Evolutionary conservation across 1,284 basidiomycete species (phyloP).

Genomic region (Leucoagaricus sp.): DNA sequence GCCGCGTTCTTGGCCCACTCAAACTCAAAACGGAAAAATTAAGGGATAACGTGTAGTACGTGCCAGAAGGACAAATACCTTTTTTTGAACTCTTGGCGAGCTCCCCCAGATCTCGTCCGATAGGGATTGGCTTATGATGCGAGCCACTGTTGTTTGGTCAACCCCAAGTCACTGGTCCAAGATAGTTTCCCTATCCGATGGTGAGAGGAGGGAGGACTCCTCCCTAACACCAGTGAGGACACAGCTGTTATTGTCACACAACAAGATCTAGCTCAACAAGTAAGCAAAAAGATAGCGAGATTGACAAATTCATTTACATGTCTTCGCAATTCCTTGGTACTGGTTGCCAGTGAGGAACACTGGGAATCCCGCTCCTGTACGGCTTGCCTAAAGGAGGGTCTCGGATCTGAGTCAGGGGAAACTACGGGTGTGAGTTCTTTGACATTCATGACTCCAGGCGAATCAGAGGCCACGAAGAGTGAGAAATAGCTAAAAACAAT

Average conservation of each 20-base stretch:
- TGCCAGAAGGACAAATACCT: slow-evolving; percentile 6
- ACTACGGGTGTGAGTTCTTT: slow-evolving; percentile 3
- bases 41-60: background rate
- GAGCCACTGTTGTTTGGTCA: slow-evolving; percentile 12
- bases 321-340: too few relatives aligned
- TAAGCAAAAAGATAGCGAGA: too few relatives aligned
- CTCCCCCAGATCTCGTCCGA: background rate
- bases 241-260: too few relatives aligned
- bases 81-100: background rate
- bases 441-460: slow-evolving; percentile 4
- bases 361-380: background rate
- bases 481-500: background rate
- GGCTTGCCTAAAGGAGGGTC: background rate
- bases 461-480: background rate
- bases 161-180: too few relatives aligned
- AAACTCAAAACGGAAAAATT: slow-evolving; percentile 8
- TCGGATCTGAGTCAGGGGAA: background rate
- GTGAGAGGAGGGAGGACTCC: too few relatives aligned
- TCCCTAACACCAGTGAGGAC: too few relatives aligned
- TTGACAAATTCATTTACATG: too few relatives aligned
- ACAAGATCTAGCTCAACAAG: too few relatives aligned
- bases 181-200: too few relatives aligned
- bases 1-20: slow-evolving; percentile 10
- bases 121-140: slow-evolving; percentile 17
- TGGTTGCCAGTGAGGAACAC: too few relatives aligned